These are phyloP conservation scores for Chrysoporthe puriensis DNA, from an alignment of 2,329 filamentous ascomycete species.

Conservation along the genomic window DNA sequence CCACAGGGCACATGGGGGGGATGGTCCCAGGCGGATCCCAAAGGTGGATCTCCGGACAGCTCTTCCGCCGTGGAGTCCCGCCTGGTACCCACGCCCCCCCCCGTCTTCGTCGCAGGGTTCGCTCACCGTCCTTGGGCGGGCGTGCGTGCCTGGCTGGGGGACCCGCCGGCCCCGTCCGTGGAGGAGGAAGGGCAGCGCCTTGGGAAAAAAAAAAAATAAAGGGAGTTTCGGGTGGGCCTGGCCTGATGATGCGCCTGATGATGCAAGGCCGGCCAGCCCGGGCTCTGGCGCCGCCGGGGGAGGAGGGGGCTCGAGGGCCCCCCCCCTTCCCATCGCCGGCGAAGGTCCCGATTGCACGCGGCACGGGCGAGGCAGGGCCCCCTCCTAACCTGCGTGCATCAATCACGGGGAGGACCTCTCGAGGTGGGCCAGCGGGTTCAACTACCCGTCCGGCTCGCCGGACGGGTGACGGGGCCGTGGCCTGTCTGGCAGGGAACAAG, in stretches of 20 bases:
- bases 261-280: slow-evolving; percentile 8
- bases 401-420: slow-evolving; percentile 1
- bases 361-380: not conserved
- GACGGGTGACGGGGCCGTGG: slow-evolving; percentile 11
- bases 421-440: not conserved
- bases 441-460: not conserved
- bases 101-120: not conserved
- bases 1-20: slow-evolving; percentile 16
- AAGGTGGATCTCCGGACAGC: slow-evolving; percentile 18
- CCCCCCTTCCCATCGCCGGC: not conserved
- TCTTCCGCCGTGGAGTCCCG: slow-evolving; percentile 18
- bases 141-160: not conserved
- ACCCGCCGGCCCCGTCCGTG: slow-evolving; percentile 1
- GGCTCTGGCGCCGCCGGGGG: not conserved
- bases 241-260: slow-evolving; percentile 16
- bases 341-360: slow-evolving; percentile 12
- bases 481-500: not conserved
- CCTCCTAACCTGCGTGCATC: not conserved
- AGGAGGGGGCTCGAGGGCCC: not conserved
- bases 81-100: slow-evolving; percentile 1
- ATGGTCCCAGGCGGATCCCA: slow-evolving; percentile 1
- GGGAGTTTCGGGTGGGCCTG: slow-evolving; percentile 3
- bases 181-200: slow-evolving; percentile 1
- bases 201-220: not conserved
- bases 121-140: not conserved